A percentile compares a stretch with the other conserved stretches of the same genome.
Conservation (phyloP, 345 rosid species). For the Salix arbutifolia region DNA sequence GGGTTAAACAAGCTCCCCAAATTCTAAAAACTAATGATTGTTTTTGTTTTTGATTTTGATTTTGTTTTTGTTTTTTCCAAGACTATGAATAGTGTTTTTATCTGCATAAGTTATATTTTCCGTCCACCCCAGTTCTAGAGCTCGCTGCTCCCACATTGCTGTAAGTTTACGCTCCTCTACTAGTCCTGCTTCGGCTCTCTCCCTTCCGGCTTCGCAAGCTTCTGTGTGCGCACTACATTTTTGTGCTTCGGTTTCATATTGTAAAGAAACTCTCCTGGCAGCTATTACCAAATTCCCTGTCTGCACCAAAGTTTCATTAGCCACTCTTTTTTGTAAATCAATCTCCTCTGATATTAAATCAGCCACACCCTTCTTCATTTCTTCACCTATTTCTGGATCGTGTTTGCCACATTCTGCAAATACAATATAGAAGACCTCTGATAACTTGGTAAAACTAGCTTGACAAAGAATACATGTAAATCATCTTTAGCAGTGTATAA, state of each 20-base stretch:
- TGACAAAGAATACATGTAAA: background rate
- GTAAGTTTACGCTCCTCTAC: slow-evolving; percentile 31
- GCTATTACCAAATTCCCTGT: slow-evolving; percentile 8
- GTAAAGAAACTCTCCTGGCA: slow-evolving; percentile 20
- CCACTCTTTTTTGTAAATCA: slow-evolving; percentile 30
- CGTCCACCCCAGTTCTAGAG: slow-evolving; percentile 34
- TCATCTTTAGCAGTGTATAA: background rate
- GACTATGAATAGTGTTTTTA: background rate
- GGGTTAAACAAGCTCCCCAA: background rate
- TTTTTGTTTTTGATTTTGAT: background rate
- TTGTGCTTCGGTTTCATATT: slow-evolving; percentile 40
- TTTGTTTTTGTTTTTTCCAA: background rate
- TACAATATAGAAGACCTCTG: background rate
- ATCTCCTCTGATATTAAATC: slow-evolving; percentile 39
- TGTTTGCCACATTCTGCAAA: slow-evolving; percentile 33
- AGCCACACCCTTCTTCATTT: slow-evolving; percentile 32
- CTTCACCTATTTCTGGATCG: slow-evolving; percentile 31
- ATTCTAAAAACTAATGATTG: background rate
- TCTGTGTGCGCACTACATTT: slow-evolving; percentile 36
- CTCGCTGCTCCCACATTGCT: slow-evolving; percentile 40
- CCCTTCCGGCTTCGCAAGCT: slow-evolving; percentile 41
- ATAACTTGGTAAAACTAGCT: background rate
- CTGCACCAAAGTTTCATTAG: slow-evolving; percentile 30
- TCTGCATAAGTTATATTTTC: background rate
- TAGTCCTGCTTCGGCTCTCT: slow-evolving; percentile 34